These are phyloP conservation scores for Pseudoneurospora amorphoporcata DNA, from an alignment of 495 filamentous ascomycete species.

Conservation along the genomic window DNA sequence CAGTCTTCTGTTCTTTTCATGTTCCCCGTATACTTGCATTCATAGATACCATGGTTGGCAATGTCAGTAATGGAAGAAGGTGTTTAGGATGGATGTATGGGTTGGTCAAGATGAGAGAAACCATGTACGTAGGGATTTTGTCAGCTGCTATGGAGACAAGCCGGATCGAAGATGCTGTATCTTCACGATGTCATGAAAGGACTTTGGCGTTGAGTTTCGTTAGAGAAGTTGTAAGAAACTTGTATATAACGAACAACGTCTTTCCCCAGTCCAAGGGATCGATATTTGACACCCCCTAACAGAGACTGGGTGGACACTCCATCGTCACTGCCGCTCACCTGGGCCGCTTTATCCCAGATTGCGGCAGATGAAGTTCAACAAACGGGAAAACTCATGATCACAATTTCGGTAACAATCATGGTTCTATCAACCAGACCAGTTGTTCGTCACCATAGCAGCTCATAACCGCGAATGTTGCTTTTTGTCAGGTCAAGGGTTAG, in stretches of 20 bases:
- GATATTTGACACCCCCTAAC: not conserved
- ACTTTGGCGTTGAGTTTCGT: not conserved
- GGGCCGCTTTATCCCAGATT: not conserved
- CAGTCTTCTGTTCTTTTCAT: not conserved
- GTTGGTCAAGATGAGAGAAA: not conserved
- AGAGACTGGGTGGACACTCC: not conserved
- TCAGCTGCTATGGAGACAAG: not conserved
- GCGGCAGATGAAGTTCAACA: not conserved
- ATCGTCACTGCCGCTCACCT: not conserved
- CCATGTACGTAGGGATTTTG: not conserved
- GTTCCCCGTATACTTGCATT: not conserved
- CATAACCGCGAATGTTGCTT: not conserved
- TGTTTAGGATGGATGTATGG: not conserved
- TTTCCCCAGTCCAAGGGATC: not conserved
- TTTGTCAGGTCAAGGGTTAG: not conserved
- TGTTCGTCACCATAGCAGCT: not conserved
- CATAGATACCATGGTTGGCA: not conserved
- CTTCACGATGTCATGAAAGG: not conserved
- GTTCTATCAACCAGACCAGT: not conserved
- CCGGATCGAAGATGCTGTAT: not conserved
- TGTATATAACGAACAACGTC: not conserved
- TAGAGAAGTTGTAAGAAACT: not conserved
- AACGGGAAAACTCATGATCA: not conserved
- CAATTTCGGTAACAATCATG: not conserved
- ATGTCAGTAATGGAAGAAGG: not conserved